These are phyloP conservation scores for Rubia peregrina DNA, from an alignment of 305 asterid species.

Conservation along the genomic window DNA sequence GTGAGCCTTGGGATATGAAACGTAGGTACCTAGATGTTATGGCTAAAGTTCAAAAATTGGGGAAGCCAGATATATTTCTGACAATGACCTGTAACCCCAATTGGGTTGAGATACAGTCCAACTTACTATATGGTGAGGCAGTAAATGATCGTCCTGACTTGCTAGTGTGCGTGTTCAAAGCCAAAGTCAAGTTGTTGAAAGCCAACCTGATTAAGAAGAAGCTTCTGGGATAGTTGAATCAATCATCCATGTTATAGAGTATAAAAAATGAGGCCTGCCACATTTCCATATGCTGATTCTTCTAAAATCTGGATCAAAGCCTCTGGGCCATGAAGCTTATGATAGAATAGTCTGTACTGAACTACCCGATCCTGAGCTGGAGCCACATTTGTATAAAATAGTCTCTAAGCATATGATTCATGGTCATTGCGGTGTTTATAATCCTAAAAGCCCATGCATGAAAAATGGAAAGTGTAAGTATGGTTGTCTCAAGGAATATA, in stretches of 20 bases:
- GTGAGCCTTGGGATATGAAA: neutral
- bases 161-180: neutral
- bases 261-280: neutral
- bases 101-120: neutral
- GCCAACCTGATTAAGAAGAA: neutral
- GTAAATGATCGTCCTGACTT: neutral
- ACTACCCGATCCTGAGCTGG: neutral
- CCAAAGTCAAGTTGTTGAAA: neutral
- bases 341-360: neutral
- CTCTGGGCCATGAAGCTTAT: neutral
- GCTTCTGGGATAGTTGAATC: neutral
- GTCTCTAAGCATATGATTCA: neutral
- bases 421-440: neutral
- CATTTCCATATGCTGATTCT: conserved; percentile 1
- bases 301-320: neutral
- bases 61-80: neutral
- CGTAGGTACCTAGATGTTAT: neutral
- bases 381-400: neutral
- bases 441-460: neutral
- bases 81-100: neutral
- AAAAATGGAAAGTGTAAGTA: neutral
- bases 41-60: neutral
- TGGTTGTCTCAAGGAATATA: neutral
- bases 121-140: neutral
- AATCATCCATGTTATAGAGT: neutral